phyloP scores from a whole-genome alignment of 1,139 yeast species.

The Hansenula sp. region DNA sequence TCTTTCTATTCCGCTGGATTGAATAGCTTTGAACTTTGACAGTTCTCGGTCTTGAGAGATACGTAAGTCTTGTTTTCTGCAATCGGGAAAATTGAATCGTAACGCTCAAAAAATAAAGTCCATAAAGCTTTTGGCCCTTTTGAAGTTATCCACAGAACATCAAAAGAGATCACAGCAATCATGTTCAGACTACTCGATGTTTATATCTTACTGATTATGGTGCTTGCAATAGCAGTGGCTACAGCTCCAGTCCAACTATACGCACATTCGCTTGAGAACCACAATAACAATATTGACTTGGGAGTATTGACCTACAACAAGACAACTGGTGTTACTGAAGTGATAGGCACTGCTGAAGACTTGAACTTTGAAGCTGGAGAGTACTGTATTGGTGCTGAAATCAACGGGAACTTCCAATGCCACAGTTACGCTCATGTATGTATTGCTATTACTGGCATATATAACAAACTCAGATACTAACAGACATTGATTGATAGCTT shows the following conservation, averaged over 20 bases:
- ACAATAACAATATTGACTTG: constrained; percentile 1
- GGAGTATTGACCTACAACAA: constrained; percentile 7
- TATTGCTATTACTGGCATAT: background rate
- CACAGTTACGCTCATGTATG: constrained; percentile 6
- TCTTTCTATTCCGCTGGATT: background rate
- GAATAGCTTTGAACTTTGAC: background rate
- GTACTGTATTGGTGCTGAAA: constrained; percentile 20
- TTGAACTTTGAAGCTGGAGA: constrained; percentile 3
- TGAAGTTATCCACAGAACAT: no score
- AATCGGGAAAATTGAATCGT: background rate
- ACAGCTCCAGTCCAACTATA: constrained; percentile 5
- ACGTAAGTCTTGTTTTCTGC: background rate
- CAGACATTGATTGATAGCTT: background rate
- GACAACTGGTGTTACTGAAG: constrained; percentile 3
- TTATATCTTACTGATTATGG: background rate
- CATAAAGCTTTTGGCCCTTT: no score
- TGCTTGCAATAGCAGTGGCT: background rate
- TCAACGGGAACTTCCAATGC: constrained; percentile 13
- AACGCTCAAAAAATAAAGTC: no score
- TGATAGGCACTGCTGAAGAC: constrained; percentile 6
- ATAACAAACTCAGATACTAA: background rate
- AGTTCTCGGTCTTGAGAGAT: background rate
- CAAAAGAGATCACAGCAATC: background rate
- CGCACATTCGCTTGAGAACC: constrained; percentile 3
- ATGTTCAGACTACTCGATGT: background rate